Base-by-base conservation (phyloP, 176 grass and related monocot genomes). In the Carex pumila region DNA sequence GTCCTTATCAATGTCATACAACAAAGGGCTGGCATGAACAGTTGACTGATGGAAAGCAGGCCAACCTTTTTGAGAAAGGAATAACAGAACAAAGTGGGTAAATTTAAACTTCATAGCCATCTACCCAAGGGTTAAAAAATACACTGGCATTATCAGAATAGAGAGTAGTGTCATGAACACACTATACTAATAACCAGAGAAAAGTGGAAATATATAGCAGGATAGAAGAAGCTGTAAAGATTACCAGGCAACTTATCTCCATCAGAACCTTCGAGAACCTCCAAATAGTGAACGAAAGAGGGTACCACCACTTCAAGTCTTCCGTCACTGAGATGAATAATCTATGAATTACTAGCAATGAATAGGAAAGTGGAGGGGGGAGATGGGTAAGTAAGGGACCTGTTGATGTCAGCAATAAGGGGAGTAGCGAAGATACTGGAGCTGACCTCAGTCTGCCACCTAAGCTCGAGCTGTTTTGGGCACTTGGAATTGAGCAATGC, bases 391-490 rank as follows among this genome's bases (percentile, higher is more conserved):
- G 43, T 45, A 45, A 45, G 43, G 47, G 10, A 50, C 47, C 47
- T 89, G 88, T 99, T 99, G 87, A 99, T 94, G 93, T 99, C 96
- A 85, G 96, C 89, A 71, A 99, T 87, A 50, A 99, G 80, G 65
- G 96, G 96, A 68, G 88, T 87, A 66, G 96, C 96, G 90, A 93
- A 99, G 87, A 99, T 90, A 66, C 96, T 99, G 81, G 96, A 99
- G 83, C 91, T 99, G 90, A 99, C 91, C 88, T 99, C 96, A 39
- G 96, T 94, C 79, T 99, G 93, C 96, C 96, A 99, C 83, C 96
- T 90, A 80, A 99, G 81, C 56, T 99, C 96, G 55, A 99, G 86
- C 81, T 95, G 85, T 79, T 94, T 95, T 2, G 93, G 93, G 53
- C 96, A 99, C 61, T 89, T 93, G 65, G 81, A 90, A 3, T 93